Evolutionary conservation across 2,329 filamentous ascomycete genomes (phyloP), one percentile per base, ranked within the genome.

Genomic region (Paraphoma chrysanthemicola): DNA sequence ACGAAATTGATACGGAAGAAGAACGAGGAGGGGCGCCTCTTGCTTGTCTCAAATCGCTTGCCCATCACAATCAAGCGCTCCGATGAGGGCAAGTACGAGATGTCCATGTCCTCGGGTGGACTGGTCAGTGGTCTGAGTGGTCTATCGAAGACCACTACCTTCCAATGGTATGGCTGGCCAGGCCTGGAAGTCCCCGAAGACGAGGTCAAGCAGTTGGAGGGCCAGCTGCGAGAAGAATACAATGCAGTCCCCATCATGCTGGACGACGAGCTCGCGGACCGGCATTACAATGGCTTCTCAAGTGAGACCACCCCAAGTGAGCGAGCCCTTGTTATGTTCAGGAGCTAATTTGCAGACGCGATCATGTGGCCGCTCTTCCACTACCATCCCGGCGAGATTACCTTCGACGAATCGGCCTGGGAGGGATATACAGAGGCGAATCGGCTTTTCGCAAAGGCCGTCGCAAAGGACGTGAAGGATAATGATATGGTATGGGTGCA

Each of bases 291-390:
- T 74, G 95, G 95, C 46, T 98, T 98, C 77, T 94, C 93, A 38
- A 98, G 92, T 96, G 81, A 77, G 90, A 49, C 12, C 11, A 38
- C 28, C 18, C 1, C 10, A 11, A 6, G 6, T 31, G 17, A 44
- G 12, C 29, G n/a, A 17, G n/a, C 18, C 3, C 17, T 23, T 16
- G 17, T 46, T 10, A 28, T 31, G 16, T 49, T 4, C 29, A 17
- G 23, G 47, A n/a, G 33, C 57, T 61, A 47, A 66, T 54, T 44
- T 12, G 18, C 54, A 57, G 92, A 99, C 79, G 96, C 92, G 7
- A 98, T 98, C 76, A 88, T 99, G 58, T 99, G 95, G 95, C 95
- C 95, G 2, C 88, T 99, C 39, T 96, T 99, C 83, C 95, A 98
- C 81, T 98, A 98, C 80, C 95, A 99, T 78, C 94, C 95, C 48